These are phyloP conservation scores for Panicum miliaceum DNA, from an alignment of 176 grass and related monocot genomes.

Conservation along the genomic window DNA sequence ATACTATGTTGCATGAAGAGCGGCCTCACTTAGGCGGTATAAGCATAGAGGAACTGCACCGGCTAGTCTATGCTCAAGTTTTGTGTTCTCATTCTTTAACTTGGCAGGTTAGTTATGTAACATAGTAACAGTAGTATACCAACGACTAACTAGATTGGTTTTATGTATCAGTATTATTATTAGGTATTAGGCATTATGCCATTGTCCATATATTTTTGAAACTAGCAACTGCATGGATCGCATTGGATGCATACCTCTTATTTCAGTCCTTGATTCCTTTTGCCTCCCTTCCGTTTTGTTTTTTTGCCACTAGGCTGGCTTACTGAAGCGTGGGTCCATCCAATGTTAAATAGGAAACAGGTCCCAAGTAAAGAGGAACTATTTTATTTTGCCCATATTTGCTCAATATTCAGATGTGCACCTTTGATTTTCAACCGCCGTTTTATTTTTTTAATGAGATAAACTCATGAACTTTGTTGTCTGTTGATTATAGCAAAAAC, in stretches of 20 bases:
- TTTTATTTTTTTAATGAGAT: slow-evolving; percentile 26
- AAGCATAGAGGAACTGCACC: slow-evolving; percentile 88
- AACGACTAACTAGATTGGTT: slow-evolving; percentile 23
- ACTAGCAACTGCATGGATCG: slow-evolving; percentile 15
- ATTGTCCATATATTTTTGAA: neutral
- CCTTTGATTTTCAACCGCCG: slow-evolving; percentile 5
- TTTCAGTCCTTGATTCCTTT: slow-evolving; percentile 1
- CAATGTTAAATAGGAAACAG: neutral
- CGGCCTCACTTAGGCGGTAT: slow-evolving; percentile 75
- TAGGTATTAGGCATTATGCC: slow-evolving; percentile 2
- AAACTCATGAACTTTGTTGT: neutral
- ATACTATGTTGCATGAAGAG: slow-evolving; percentile 84
- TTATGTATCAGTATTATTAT: slow-evolving; percentile 17
- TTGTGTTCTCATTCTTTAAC: slow-evolving; percentile 94
- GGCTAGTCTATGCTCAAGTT: slow-evolving; percentile 90
- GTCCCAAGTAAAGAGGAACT: neutral
- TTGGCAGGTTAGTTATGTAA: slow-evolving; percentile 82
- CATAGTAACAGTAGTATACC: slow-evolving; percentile 23
- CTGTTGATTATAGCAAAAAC: slow-evolving; percentile 31
- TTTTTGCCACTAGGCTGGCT: neutral
- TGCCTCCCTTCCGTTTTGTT: neutral
- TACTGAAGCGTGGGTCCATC: neutral
- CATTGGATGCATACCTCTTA: neutral
- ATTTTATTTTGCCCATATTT: slow-evolving; percentile 17
- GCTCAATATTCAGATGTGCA: slow-evolving; percentile 12